Evolutionary conservation across 305 asterid species (phyloP).

Genomic region (Nicotiana rustica): DNA sequence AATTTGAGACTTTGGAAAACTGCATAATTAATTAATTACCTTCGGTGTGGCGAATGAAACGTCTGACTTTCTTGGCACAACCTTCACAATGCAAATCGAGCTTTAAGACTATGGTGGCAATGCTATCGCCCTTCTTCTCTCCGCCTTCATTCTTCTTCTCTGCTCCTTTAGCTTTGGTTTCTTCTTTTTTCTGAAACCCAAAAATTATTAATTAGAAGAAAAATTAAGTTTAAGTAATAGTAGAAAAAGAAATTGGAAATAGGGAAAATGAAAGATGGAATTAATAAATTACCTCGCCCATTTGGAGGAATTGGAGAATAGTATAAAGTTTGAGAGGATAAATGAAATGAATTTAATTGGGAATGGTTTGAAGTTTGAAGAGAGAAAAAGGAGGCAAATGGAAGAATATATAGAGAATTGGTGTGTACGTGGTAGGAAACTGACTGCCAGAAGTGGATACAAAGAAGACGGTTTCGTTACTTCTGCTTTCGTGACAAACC

Average conservation of each 20-base stretch:
- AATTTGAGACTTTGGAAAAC: no score
- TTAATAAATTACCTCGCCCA: constrained; percentile 61
- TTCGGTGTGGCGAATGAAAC: constrained; percentile 56
- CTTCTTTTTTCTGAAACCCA: constrained; percentile 59
- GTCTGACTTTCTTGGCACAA: constrained; percentile 89
- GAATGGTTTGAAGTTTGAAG: constrained; percentile 19
- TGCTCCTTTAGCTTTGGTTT: constrained; percentile 43
- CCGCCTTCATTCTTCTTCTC: constrained; percentile 59
- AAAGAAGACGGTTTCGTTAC: neutral
- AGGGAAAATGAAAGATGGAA: neutral
- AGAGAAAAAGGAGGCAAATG: constrained; percentile 11
- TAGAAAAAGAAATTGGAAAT: neutral
- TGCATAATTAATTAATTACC: constrained; percentile 47
- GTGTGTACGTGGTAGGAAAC: neutral
- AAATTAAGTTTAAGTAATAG: neutral
- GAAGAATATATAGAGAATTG: constrained; percentile 20
- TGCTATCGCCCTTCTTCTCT: constrained; percentile 50
- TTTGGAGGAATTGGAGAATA: constrained; percentile 33
- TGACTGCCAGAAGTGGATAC: neutral
- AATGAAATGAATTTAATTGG: neutral
- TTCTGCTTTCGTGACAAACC: neutral
- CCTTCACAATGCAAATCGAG: constrained; percentile 94
- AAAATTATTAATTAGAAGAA: neutral
- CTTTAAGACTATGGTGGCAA: constrained; percentile 61
- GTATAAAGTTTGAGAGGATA: neutral